These are phyloP conservation scores for Chenopodium album DNA, from an alignment of 148 eudicot species.

Conservation along the genomic window DNA sequence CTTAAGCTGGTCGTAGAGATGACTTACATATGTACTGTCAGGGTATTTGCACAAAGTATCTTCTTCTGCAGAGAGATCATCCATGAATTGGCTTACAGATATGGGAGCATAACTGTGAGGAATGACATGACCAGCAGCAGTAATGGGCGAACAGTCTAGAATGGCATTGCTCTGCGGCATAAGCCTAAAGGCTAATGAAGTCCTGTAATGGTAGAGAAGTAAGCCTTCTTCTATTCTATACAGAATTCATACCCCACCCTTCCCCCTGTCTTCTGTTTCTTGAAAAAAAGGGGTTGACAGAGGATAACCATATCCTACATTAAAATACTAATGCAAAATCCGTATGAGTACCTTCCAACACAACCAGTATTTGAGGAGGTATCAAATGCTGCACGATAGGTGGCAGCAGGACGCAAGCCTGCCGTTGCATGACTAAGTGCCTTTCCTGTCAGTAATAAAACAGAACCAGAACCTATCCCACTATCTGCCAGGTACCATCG, in stretches of 20 bases:
- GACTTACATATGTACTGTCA: slow-evolving; percentile 61
- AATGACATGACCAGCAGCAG: slow-evolving; percentile 84
- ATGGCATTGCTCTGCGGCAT: slow-evolving; percentile 86
- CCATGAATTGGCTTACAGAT: slow-evolving; percentile 91
- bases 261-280: neutral
- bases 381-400: slow-evolving; percentile 59
- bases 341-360: slow-evolving; percentile 61
- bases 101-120: slow-evolving; percentile 79
- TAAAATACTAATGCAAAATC: neutral
- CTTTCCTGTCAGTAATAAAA: slow-evolving; percentile 75
- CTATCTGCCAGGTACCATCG: slow-evolving; percentile 88
- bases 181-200: slow-evolving; percentile 79
- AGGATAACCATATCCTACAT: neutral
- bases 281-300: neutral
- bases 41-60: slow-evolving; percentile 49
- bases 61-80: slow-evolving; percentile 82
- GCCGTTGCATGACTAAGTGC: slow-evolving; percentile 93
- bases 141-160: slow-evolving; percentile 67
- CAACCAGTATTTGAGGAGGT: slow-evolving; percentile 32
- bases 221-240: neutral
- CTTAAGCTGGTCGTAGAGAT: neutral
- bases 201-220: slow-evolving; percentile 45
- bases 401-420: slow-evolving; percentile 82
- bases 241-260: too few species aligned
- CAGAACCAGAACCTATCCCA: slow-evolving; percentile 61